Conservation (phyloP, 108 stramenopile genomes). For the Mediolabrus comicus region DNA sequence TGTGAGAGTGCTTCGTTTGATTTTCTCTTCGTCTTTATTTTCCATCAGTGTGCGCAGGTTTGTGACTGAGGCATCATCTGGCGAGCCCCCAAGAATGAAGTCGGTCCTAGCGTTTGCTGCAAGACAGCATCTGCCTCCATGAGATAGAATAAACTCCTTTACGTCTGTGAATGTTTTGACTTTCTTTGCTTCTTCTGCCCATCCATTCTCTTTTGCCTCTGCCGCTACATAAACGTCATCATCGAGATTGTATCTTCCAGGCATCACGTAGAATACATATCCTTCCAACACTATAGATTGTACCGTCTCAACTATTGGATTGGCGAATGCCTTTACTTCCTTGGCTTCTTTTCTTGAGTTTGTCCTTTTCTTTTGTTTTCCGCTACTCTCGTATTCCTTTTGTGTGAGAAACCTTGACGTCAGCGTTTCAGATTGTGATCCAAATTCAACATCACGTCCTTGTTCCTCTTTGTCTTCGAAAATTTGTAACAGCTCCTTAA, state of each 20-base stretch:
- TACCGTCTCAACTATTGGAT: constrained; percentile 12
- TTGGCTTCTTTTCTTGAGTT: constrained; percentile 13
- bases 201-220: constrained; percentile 64
- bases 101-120: constrained; percentile 18
- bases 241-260: constrained; percentile 64
- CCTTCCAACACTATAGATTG: constrained; percentile 46
- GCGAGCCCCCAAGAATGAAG: constrained; percentile 15
- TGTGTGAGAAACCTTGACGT: constrained; percentile 64
- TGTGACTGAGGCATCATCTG: constrained; percentile 17
- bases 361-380: constrained; percentile 42
- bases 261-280: constrained; percentile 59
- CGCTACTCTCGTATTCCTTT: constrained; percentile 42
- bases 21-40: constrained; percentile 5
- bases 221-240: constrained; percentile 50
- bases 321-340: constrained; percentile 28
- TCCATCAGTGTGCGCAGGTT: constrained; percentile 16
- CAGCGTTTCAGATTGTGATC: constrained; percentile 8
- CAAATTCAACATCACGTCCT: constrained; percentile 25
- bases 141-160: constrained; percentile 57
- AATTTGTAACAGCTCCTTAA: constrained; percentile 39
- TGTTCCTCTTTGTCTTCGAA: constrained; percentile 44
- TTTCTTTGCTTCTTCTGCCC: constrained; percentile 45
- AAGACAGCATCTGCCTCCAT: constrained; percentile 61
- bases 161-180: constrained; percentile 60
- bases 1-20: constrained; percentile 8